A percentile compares a stretch with the other conserved stretches of the same genome.
phyloP scores from a whole-genome alignment of 176 grass and related monocot species.

The Oryza rufipogon region DNA sequence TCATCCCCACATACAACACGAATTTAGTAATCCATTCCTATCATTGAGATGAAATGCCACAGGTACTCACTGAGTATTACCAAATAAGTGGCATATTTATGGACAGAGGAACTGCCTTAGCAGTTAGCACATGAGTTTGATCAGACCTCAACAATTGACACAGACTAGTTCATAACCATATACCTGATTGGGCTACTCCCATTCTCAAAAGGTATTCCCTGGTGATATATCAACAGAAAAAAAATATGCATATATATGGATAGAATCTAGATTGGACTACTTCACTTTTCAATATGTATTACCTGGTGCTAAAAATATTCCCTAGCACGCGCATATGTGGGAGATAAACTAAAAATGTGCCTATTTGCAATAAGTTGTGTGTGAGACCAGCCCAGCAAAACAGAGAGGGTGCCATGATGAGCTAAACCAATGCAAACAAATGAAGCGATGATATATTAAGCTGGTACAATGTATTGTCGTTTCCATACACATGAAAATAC shows the following conservation, averaged over 20 bases:
- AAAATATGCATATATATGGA: neutral
- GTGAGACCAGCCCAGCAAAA: neutral
- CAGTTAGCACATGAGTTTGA: constrained; percentile 2
- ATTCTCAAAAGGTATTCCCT: constrained; percentile 8
- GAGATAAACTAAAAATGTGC: neutral
- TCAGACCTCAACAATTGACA: neutral
- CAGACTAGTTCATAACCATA: neutral
- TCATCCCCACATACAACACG: neutral
- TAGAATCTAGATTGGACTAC: neutral
- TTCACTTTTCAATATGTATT: neutral
- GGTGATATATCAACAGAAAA: neutral
- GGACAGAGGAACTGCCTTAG: neutral
- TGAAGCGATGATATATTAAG: constrained; percentile 2
- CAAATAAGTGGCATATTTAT: constrained; percentile 22
- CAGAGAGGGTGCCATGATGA: neutral
- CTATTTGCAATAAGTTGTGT: neutral
- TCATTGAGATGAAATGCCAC: neutral
- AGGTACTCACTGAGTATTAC: neutral
- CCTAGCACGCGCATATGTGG: neutral
- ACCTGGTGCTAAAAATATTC: neutral
- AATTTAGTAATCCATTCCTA: neutral
- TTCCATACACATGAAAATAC: neutral
- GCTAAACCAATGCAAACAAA: neutral
- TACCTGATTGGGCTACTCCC: constrained; percentile 1
- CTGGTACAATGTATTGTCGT: neutral